Conservation (phyloP, 1,139 yeast species). For the Saccharomycopsis hybrid region DNA sequence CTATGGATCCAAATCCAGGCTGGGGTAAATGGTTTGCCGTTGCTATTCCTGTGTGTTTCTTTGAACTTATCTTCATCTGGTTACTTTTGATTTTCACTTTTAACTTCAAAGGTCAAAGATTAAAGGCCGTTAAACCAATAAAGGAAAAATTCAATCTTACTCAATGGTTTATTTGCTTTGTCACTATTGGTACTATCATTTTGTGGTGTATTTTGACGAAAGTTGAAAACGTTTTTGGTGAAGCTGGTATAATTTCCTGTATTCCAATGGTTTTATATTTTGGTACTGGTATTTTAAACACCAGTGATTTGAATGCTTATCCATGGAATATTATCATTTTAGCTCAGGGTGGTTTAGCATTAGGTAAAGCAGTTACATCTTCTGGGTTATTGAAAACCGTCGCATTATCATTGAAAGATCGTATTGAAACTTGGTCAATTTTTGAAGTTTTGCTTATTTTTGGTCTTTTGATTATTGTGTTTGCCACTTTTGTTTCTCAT, state of each 20-base stretch:
- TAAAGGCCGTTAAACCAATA: conserved; percentile 45
- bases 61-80: conserved; percentile 67
- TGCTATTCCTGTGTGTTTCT: conserved; percentile 68
- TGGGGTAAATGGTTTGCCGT: conserved; percentile 95
- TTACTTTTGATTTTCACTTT: conserved; percentile 59
- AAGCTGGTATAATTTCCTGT: conserved; percentile 82
- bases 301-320: conserved; percentile 86
- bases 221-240: conserved; percentile 68
- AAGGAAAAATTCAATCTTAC: conserved; percentile 63
- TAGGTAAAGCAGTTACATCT: conserved; percentile 86
- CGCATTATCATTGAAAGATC: conserved; percentile 59
- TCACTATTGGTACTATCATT: conserved; percentile 64
- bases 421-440: conserved; percentile 54
- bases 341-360: conserved; percentile 95
- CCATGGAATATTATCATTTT: conserved; percentile 90
- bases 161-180: conserved; percentile 63
- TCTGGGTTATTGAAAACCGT: conserved; percentile 79
- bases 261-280: conserved; percentile 79
- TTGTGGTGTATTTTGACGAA: conserved; percentile 82
- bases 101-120: conserved; percentile 36
- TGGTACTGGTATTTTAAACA: conserved; percentile 77
- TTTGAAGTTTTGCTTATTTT: conserved; percentile 68
- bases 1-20: conserved; percentile 85
- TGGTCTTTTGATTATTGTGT: conserved; percentile 68
- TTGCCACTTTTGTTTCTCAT: conserved; percentile 93